phyloP scores from a whole-genome alignment of 23 red algal species.

The Gracilaria caudata region DNA sequence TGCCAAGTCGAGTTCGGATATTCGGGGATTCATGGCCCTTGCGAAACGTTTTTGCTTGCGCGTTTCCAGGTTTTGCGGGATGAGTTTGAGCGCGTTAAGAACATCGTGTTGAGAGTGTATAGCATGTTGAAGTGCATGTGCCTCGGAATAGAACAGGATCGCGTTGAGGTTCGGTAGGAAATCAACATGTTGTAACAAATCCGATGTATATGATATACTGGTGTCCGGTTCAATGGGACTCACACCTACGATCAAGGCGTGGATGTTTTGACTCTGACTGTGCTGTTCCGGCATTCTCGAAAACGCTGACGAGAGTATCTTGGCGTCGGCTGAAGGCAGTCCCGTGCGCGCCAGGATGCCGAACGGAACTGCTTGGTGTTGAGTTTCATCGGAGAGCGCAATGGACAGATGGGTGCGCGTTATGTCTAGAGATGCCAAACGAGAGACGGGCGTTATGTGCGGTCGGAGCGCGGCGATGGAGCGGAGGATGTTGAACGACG shows the following conservation, averaged over 20 bases:
- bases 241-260: slow-evolving; percentile 58
- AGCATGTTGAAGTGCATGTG: slow-evolving; percentile 45
- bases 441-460: slow-evolving; percentile 18
- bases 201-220: neutral
- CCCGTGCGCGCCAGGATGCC: slow-evolving; percentile 57
- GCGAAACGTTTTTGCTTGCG: slow-evolving; percentile 19
- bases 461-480: slow-evolving; percentile 36
- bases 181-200: slow-evolving; percentile 14
- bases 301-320: slow-evolving; percentile 51
- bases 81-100: slow-evolving; percentile 9
- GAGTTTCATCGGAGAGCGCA: slow-evolving; percentile 57
- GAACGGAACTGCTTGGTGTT: slow-evolving; percentile 44
- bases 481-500: slow-evolving; percentile 27
- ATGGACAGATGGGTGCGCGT: slow-evolving; percentile 60
- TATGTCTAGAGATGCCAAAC: slow-evolving; percentile 54
- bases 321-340: slow-evolving; percentile 35
- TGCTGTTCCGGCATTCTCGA: neutral
- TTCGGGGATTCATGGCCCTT: slow-evolving; percentile 45
- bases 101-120: slow-evolving; percentile 28
- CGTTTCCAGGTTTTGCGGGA: slow-evolving; percentile 45
- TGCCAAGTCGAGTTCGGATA: neutral
- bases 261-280: neutral
- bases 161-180: slow-evolving; percentile 36
- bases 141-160: slow-evolving; percentile 69
- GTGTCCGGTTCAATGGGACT: neutral